Evolutionary conservation across 129 eudicot species (phyloP).

Genomic region (Rutidosis leptorrhynchoides): DNA sequence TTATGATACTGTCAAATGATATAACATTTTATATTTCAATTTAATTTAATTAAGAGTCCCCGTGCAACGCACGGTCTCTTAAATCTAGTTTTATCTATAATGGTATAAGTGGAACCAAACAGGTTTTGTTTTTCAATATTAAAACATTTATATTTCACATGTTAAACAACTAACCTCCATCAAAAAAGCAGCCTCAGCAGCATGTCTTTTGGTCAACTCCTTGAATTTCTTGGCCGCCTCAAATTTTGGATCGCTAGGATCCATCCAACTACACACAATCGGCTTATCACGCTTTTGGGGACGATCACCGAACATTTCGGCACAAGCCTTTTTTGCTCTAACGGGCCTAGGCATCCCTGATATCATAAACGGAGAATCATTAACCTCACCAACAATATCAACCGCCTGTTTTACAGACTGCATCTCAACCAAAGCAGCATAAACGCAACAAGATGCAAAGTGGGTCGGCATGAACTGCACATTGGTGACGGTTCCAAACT

Average conservation of each 20-base stretch:
- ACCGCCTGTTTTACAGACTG: slow-evolving; percentile 45
- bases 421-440: slow-evolving; percentile 70
- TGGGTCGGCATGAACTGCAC: slow-evolving; percentile 51
- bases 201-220: slow-evolving; percentile 40
- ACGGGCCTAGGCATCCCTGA: slow-evolving; percentile 96
- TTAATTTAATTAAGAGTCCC: too few species aligned
- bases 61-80: too few species aligned
- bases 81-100: too few species aligned
- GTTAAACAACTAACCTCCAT: slow-evolving; percentile 44
- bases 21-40: too few species aligned
- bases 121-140: neutral
- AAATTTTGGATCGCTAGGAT: slow-evolving; percentile 50
- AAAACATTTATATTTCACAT: neutral
- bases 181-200: slow-evolving; percentile 46
- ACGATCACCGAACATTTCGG: slow-evolving; percentile 67
- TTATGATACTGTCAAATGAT: too few species aligned
- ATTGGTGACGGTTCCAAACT: slow-evolving; percentile 47
- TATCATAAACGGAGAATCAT: slow-evolving; percentile 58
- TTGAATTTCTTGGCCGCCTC: slow-evolving; percentile 53
- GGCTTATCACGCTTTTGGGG: slow-evolving; percentile 52
- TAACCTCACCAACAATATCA: slow-evolving; percentile 30
- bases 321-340: slow-evolving; percentile 51
- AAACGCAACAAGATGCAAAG: slow-evolving; percentile 27
- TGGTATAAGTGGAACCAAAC: neutral
- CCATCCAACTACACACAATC: slow-evolving; percentile 58